Conservation (phyloP, 2,329 filamentous ascomycete genomes). For the Mollisiaceae sp. region DNA sequence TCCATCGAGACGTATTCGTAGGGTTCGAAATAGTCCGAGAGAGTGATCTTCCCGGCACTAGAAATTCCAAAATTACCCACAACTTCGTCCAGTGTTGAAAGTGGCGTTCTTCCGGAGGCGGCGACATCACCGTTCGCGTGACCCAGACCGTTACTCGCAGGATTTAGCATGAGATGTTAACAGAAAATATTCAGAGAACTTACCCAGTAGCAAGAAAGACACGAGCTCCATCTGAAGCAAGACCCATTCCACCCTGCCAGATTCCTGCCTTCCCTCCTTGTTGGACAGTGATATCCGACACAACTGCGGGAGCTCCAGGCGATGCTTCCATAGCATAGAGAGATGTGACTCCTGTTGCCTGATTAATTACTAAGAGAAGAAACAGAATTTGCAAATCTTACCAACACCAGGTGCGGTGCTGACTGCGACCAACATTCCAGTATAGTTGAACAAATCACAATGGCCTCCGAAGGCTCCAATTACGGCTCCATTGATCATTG, state of each 20-base stretch:
- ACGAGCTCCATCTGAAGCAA: constrained; percentile 42
- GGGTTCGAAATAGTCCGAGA: constrained; percentile 60
- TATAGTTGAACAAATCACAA: constrained; percentile 54
- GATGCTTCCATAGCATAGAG: constrained; percentile 49
- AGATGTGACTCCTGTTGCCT: constrained; percentile 38
- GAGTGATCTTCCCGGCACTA: constrained; percentile 49
- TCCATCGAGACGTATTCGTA: constrained; percentile 57
- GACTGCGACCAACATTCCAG: constrained; percentile 42
- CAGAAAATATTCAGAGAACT: constrained; percentile 4
- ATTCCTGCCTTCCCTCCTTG: constrained; percentile 48
- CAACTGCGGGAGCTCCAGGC: constrained; percentile 45
- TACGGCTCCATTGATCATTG: constrained; percentile 48
- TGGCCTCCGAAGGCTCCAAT: constrained; percentile 54
- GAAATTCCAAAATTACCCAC: constrained; percentile 52
- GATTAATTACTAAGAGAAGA: background rate
- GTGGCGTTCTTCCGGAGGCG: constrained; percentile 42
- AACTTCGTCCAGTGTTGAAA: constrained; percentile 50
- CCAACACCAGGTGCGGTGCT: constrained; percentile 42
- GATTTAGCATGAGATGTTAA: constrained; percentile 29
- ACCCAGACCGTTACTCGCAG: constrained; percentile 41
- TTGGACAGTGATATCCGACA: constrained; percentile 40
- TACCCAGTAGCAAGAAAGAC: constrained; percentile 42
- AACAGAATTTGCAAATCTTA: constrained; percentile 1
- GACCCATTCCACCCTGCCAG: constrained; percentile 46
- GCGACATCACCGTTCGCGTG: constrained; percentile 45